Base-by-base conservation (phyloP, 805 yeast genomes). In the Nematodospora valgi region DNA sequence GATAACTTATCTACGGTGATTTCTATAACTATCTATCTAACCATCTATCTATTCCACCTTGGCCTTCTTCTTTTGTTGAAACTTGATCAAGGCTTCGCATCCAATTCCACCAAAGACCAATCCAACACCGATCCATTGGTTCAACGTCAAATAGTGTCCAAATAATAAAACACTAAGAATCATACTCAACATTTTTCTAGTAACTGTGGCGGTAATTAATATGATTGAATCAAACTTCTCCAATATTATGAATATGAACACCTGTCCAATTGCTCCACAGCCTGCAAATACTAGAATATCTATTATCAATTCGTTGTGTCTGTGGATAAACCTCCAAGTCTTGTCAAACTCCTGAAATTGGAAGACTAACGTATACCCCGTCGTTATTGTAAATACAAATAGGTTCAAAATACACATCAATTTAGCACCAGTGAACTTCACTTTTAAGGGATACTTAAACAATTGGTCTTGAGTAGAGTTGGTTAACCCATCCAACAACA, bases 151-250 rank as follows among this genome's bases (percentile, higher is more conserved):
- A 4, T 57, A 53, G 54, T 93, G 97, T n/a, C 93, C 91, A 60
- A 87, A 91, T 44, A 91, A 63, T 3, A 86, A 56, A 33, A 93
- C 96, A 50, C 95, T 84, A 35, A 91, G 60, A 22, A 88, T 71
- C 98, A 93, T 91, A 25, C 97, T 87, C 32, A 88, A 67, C 96
- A 93, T 91, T 53, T 93, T 93, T 48, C 99, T 74, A 1, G 98
- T 91, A 7, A 93, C 97, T 0, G 98, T 93, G 12, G 94, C 91
- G 26, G 96, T 91, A 19, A 91, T 88, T 36, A 93, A 67, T 0
- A 85, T 75, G 40, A 93, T 64, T 2, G 96, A 86, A 32, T 91
- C 96, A 54, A 86, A 93, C 39, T 76, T 72, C 47, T 86, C 93
- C 30, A 93, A 63, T 2, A 95, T 87, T 35, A 79, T 59, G 54